Evolutionary conservation across 1,284 basidiomycete genomes (phyloP), one percentile per base, ranked within the genome.

Genomic region (Moesziomyces sp.): DNA sequence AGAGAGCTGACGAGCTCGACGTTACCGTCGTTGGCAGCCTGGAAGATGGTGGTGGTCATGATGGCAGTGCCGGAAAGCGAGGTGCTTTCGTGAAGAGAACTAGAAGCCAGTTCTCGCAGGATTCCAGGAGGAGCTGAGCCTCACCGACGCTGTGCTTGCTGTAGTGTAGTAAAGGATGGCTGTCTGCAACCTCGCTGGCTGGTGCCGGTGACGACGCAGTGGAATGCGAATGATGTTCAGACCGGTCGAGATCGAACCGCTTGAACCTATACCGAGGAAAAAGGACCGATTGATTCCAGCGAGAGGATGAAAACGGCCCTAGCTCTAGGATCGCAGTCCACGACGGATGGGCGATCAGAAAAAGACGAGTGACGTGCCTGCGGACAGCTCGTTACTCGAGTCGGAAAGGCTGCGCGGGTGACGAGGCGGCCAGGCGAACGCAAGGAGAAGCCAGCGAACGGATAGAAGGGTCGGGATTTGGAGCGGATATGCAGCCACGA

Each of bases 1-100:
- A 74, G 58, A 34, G 74, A 53, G 46, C 53, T 70, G 49, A 82
- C 71, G 34, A 68, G 70, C 44, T 69, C 66, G 42, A 77, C 53
- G 55, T 82, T 73, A 60, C 77, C 80, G 46, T 74, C 60, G 46
- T 76, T 70, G 51, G 73, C 67, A 21, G 77, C 78, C 60, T 78
- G 72, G 61, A 79, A 79, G 30, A 82, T 62, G 34, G 74, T 73
- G 34, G 70, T 47, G 26, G 70, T 70, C 80, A 81, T 81, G 55
- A 40, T 63, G 57, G 61, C 50, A 18, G 38, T n/a, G 16, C 38
- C 38, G 38, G 18, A 40, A 40, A 40, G 38, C 38, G 38, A 3
- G 14, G 18, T 5, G 38, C 38, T 40, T 18, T 40, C 38, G 38
- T 40, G 6, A 8, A 18, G 18, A 40, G 14, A 7, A 40, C 7